phyloP scores from a whole-genome alignment of 805 yeast species.

The Blastobotrys muscicola region DNA sequence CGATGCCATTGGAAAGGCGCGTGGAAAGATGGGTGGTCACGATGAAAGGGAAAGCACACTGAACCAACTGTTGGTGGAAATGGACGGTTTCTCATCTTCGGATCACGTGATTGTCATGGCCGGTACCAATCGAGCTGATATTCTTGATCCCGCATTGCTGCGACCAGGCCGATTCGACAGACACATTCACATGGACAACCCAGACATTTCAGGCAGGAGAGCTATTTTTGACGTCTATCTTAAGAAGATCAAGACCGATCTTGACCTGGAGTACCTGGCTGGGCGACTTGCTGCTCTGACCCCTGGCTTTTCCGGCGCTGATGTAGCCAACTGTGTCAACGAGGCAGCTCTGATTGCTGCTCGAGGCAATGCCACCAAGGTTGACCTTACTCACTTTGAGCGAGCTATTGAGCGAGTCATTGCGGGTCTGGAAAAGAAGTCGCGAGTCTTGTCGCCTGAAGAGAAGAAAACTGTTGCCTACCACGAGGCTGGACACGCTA shows the following conservation, averaged over 20 bases:
- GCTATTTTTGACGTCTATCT: conserved; percentile 87
- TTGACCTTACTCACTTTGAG: conserved; percentile 76
- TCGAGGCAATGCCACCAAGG: conserved; percentile 60
- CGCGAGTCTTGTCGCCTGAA: conserved; percentile 70
- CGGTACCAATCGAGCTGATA: conserved; percentile 94
- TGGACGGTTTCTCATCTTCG: conserved; percentile 90
- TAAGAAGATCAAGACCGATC: conserved; percentile 52
- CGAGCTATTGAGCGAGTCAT: conserved; percentile 95
- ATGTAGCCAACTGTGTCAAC: conserved; percentile 92
- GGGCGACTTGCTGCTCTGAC: conserved; percentile 92
- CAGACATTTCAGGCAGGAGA: conserved; percentile 91
- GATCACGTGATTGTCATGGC: conserved; percentile 96
- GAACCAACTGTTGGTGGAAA: conserved; percentile 91
- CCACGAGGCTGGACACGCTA: conserved; percentile 98
- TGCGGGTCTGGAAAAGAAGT: conserved; percentile 90
- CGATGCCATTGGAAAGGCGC: conserved; percentile 97
- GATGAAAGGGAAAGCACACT: conserved; percentile 96
- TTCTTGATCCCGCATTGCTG: conserved; percentile 81
- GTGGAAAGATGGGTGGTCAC: conserved; percentile 67
- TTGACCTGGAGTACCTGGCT: conserved; percentile 48
- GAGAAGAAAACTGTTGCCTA: conserved; percentile 90
- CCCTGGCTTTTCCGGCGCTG: conserved; percentile 98
- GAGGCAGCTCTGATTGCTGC: conserved; percentile 98
- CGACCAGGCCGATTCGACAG: conserved; percentile 98
- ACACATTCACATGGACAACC: conserved; percentile 83